phyloP scores from a whole-genome alignment of 1,139 yeast genomes.

The Oligophagozyma castellii region DNA sequence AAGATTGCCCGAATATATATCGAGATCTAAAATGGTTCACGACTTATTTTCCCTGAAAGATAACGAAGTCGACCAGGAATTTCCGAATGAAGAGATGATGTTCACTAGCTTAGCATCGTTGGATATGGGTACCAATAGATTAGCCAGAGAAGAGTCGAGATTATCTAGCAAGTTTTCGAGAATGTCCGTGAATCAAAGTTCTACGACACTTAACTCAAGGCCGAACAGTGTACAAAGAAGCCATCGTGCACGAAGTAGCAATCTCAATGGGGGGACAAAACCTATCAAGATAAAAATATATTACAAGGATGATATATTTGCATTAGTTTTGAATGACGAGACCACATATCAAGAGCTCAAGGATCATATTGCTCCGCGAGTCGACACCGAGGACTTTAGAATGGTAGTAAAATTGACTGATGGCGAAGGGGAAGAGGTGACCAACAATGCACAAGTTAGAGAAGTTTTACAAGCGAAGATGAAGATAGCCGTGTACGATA shows the following conservation, averaged over 20 bases:
- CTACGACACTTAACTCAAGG: conserved; percentile 15
- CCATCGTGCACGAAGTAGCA: neutral
- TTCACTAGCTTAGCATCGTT: too few relatives aligned
- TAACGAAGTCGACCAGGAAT: conserved; percentile 30
- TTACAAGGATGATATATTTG: conserved; percentile 83
- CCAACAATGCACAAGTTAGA: conserved; percentile 23
- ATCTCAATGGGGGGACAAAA: conserved; percentile 16
- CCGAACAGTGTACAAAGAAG: conserved; percentile 14
- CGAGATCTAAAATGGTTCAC: conserved; percentile 56
- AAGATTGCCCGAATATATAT: conserved; percentile 63
- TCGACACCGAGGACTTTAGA: conserved; percentile 29
- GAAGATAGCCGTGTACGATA: conserved; percentile 24
- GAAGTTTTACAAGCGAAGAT: conserved; percentile 24
- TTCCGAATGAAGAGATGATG: conserved; percentile 9
- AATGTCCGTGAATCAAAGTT: conserved; percentile 14
- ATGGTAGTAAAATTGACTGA: conserved; percentile 22
- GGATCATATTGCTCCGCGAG: conserved; percentile 50
- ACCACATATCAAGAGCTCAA: conserved; percentile 50
- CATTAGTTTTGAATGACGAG: conserved; percentile 55
- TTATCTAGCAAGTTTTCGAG: conserved; percentile 18
- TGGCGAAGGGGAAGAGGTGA: conserved; percentile 23
- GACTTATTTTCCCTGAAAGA: conserved; percentile 51
- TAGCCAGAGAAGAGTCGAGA: conserved; percentile 18
- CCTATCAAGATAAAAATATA: conserved; percentile 63
- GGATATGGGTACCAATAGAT: conserved; percentile 1